Evolutionary conservation across 2,329 filamentous ascomycete species (phyloP).

Genomic region (Ophiostoma himal-ulmi): DNA sequence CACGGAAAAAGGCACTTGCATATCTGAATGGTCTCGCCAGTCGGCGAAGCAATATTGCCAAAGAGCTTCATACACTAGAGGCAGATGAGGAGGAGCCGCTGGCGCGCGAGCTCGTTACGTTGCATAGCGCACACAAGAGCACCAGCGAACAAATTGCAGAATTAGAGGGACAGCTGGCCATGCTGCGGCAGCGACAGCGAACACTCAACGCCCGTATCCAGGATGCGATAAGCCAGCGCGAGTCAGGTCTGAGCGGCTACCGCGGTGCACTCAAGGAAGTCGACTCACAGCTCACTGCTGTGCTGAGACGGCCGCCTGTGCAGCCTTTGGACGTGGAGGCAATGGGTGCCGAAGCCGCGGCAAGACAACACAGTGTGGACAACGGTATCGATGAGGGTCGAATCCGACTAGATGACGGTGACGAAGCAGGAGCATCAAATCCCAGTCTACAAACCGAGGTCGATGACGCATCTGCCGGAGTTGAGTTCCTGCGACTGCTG

Average conservation of each 20-base stretch:
- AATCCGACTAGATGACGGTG: conserved; percentile 9
- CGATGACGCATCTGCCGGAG: conserved; percentile 36
- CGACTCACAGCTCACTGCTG: conserved; percentile 54
- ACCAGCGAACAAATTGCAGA: conserved; percentile 60
- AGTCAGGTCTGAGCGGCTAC: conserved; percentile 68
- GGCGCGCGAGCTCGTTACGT: conserved; percentile 54
- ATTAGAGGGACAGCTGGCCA: conserved; percentile 58
- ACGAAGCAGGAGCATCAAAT: not conserved
- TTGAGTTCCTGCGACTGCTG: conserved; percentile 55
- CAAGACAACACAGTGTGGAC: conserved; percentile 8
- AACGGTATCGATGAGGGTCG: not conserved
- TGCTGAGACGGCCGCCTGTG: conserved; percentile 55
- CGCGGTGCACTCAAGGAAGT: conserved; percentile 60
- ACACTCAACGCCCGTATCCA: conserved; percentile 55
- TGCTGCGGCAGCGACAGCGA: conserved; percentile 55
- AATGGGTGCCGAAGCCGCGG: conserved; percentile 27
- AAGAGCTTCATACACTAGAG: conserved; percentile 51
- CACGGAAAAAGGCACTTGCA: conserved; percentile 52
- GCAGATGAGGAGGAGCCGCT: conserved; percentile 52
- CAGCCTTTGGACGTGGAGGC: conserved; percentile 47
- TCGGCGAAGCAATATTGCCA: conserved; percentile 45
- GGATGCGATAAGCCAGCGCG: conserved; percentile 58
- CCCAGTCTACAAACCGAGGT: conserved; percentile 27
- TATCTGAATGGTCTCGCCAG: conserved; percentile 50
- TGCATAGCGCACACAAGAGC: conserved; percentile 48